Evolutionary conservation across 2,329 filamentous ascomycete genomes (phyloP), one percentile per base, ranked within the genome.

Genomic region (Hypoxylon sp.): DNA sequence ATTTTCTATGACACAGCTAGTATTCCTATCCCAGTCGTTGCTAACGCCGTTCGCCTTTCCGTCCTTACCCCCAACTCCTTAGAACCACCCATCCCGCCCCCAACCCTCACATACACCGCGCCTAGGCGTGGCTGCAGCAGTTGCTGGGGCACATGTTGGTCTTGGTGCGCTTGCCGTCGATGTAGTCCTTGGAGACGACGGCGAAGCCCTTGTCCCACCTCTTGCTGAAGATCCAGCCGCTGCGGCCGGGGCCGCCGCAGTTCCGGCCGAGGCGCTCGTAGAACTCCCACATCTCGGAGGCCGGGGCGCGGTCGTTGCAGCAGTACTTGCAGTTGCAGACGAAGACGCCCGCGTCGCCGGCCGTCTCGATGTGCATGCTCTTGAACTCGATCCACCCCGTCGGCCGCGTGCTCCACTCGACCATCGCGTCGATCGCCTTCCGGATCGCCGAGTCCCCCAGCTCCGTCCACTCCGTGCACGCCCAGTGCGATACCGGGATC

Each of bases 201-300:
- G 42, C 48, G 10, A 8, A 60, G 0, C 52, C 55, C 52, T 59
- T 60, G 1, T 60, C 48, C 56, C 60, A 57, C 24, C 54, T 35
- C 56, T 60, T 54, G 51, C 51, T 56, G 41, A 53, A 56, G 15
- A 62, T 37, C 56, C 60, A 60, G 45, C 56, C 60, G 17, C 18
- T 48, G n/a, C 18, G 31, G 45, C 48, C 47, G 1, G 15, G 6
- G 33, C 48, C 55, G 45, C 59, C 58, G 17, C 27, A 33, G 23
- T 13, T 7, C 15, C 13, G 17, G 10, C 20, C 4, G 2, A 60
- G n/a, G 4, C 52, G 31, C 27, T 49, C 23, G 48, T 53, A 56
- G 52, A 59, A 42, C 45, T 59, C 55, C 26, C 35, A 40, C 43
- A 62, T 33, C 48, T 62, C 59, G 26, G 3, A 2, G 2, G 3